Evolutionary conservation across 805 yeast genomes (phyloP), one percentile per base, ranked within the genome.

Genomic region (Metschnikowia corniflorae): DNA sequence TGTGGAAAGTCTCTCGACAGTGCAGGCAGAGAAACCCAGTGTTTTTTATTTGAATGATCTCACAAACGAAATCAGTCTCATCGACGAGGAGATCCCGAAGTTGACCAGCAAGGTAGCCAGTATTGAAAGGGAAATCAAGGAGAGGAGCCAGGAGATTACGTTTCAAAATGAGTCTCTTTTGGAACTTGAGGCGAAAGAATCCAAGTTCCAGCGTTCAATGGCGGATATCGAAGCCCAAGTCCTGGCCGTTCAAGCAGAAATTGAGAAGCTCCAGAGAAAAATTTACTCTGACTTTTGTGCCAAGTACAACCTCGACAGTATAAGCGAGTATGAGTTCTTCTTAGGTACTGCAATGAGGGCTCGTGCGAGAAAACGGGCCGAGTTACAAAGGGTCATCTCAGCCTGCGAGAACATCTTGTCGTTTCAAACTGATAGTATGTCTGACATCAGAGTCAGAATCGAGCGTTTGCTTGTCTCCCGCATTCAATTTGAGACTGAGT

Each of bases 301-400:
- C 1, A 65, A 60, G 38, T 60, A 80, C 35, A 77, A 78, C 0
- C 77, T 86, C 48, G 55, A 61, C 6, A 59, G 63, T 21, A 77
- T 87, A 26, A 66, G 71, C 31, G 87, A 82, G 22, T 88, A 83
- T 54, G 96, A 88, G 55, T 65, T 64, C 29, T 65, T 75, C 9
- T 84, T 81, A 37, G 89, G 91, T 5, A 64, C 75, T 4, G 59
- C 73, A 4, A 51, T 75, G 33, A 67, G 84, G 51, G 68, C 68
- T 21, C 75, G 77, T 35, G 68, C 80, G 1, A 77, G 75, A 41
- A 86, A 82, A 51, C 65, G 79, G 29, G 69, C 83, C 1, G 78
- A 78, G 44, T 74, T 75, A 40, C 64, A 75, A 26, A 78, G 78
- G 41, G 83, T 84, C 37, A 72, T 82, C 13, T 60, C 80, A 12